phyloP scores from a whole-genome alignment of 768 basidiomycete species.

The Phaeolepiota aurea region DNA sequence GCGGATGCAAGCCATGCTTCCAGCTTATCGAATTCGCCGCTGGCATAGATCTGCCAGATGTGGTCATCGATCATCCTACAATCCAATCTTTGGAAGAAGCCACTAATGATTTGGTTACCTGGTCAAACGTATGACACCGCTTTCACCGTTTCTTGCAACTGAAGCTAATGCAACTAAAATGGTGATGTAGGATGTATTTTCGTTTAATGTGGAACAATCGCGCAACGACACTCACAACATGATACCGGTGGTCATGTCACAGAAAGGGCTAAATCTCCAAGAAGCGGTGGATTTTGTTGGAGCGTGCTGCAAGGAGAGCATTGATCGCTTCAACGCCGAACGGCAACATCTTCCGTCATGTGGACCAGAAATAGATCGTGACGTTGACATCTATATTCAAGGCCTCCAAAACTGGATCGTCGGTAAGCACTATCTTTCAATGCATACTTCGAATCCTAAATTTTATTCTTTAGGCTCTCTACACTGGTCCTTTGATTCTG shows the following conservation, averaged over 20 bases:
- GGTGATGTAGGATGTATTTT: slow-evolving; percentile 69
- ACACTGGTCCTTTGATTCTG: slow-evolving; percentile 58
- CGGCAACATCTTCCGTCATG: slow-evolving; percentile 43
- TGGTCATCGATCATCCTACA: slow-evolving; percentile 57
- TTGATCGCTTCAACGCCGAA: slow-evolving; percentile 44
- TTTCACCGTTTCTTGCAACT: slow-evolving; percentile 9
- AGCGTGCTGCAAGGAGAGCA: slow-evolving; percentile 47
- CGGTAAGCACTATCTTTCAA: slow-evolving; percentile 5
- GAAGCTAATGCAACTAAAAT: too few species aligned
- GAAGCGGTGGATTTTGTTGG: slow-evolving; percentile 58
- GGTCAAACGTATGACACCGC: slow-evolving; percentile 52
- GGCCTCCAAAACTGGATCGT: slow-evolving; percentile 61
- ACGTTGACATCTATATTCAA: slow-evolving; percentile 45
- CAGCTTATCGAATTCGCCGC: slow-evolving; percentile 49
- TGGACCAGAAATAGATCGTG: slow-evolving; percentile 46
- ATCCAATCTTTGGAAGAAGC: slow-evolving; percentile 50
- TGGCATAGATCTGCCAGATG: slow-evolving; percentile 53
- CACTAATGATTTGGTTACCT: slow-evolving; percentile 63
- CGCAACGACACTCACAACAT: slow-evolving; percentile 67
- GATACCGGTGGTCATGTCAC: slow-evolving; percentile 59
- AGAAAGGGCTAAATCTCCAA: slow-evolving; percentile 49
- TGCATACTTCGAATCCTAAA: background rate
- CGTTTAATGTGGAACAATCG: slow-evolving; percentile 68
- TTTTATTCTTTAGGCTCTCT: slow-evolving; percentile 30
- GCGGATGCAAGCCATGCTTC: slow-evolving; percentile 62